Conservation (phyloP, 108 stramenopile genomes). For the Nitzschia sp. region DNA sequence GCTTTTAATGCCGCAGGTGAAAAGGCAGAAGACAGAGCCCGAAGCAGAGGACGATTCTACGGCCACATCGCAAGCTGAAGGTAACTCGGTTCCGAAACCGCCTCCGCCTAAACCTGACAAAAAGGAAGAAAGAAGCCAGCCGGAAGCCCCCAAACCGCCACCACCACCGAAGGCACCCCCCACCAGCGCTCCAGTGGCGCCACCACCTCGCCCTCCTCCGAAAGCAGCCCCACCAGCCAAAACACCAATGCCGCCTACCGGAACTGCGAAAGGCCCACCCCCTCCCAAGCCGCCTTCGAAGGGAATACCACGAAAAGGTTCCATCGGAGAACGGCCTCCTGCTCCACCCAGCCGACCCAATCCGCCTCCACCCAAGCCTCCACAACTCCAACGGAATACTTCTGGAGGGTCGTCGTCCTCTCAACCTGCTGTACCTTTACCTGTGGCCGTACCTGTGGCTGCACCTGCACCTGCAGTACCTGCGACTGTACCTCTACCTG, state of each 20-base stretch:
- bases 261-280: constrained; percentile 14
- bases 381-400: constrained; percentile 2
- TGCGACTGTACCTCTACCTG: background rate
- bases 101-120: constrained; percentile 28
- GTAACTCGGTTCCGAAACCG: background rate
- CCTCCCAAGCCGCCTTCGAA: constrained; percentile 24
- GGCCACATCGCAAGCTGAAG: background rate
- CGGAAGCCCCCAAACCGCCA: constrained; percentile 20
- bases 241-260: constrained; percentile 6
- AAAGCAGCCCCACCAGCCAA: constrained; percentile 19
- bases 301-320: constrained; percentile 5
- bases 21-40: constrained; percentile 19
- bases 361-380: constrained; percentile 22
- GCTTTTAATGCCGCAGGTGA: constrained; percentile 11
- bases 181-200: constrained; percentile 12
- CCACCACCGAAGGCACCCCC: constrained; percentile 22
- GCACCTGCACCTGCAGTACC: constrained; percentile 4
- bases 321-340: constrained; percentile 4
- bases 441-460: background rate
- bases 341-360: constrained; percentile 3
- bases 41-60: background rate
- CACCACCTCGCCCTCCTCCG: constrained; percentile 37
- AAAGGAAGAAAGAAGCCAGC: background rate
- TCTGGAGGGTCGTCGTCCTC: background rate
- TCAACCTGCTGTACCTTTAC: background rate